Evolutionary conservation across 257 asterid species (phyloP), one percentile per base, ranked within the genome.

Genomic region (Solanum gandarillasii): DNA sequence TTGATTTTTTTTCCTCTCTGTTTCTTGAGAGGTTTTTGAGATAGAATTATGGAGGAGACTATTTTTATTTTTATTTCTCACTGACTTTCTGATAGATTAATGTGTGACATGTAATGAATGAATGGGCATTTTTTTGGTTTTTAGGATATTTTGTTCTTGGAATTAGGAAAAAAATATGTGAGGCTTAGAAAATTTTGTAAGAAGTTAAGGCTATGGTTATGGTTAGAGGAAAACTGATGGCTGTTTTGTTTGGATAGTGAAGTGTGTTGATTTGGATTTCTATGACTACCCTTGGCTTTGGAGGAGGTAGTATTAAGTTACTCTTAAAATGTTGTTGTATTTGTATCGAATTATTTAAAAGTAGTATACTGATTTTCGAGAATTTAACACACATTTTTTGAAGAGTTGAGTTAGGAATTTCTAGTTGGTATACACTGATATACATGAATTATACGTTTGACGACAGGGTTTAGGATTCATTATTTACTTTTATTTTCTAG

Each of bases 131-230:
- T 11, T 70, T 34, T 18, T 78, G 25, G 67, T 32, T 68, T 83
- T 86, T 20, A 62, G 83, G 65, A 52, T 84, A 52, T 5, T 10
- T 83, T 43, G 83, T 58, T 58, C 39, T 23, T 55, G 58, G 23
- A 6, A 72, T 52, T 39, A n/a, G 31, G 74, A 60, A 68, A 82
- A 87, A 75, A 83, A 87, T 74, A 25, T 71, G 74, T 89, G 91
- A 87, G 91, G 87, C 92, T 90, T 87, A 87, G 20, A 58, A 87
- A 84, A 84, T 25, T 52, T 87, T 70, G 79, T 81, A 86, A 92
- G 65, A 88, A 87, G 88, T 84, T 91, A 88, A 88, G 91, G 93
- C 20, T 48, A 68, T 68, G 87, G 87, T 87, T 89, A 89, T 90
- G 88, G 94, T 91, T 88, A 79, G 90, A 90, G 89, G 58, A 36